Evolutionary conservation across 1,284 basidiomycete species (phyloP).

Genomic region (Trichosporon coremiiforme): DNA sequence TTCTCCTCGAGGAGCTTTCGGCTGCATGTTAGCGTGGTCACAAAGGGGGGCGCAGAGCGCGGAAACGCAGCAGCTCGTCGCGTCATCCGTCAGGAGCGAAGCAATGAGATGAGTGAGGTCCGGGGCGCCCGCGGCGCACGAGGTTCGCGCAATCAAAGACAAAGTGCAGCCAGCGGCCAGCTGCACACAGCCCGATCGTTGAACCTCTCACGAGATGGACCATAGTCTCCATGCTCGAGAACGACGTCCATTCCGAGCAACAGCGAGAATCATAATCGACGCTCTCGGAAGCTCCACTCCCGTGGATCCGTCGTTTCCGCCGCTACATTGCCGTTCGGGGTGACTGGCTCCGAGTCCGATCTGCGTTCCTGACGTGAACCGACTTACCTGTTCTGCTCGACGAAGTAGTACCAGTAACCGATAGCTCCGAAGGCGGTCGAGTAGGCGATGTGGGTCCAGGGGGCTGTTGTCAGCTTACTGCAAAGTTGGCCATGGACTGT

Average conservation of each 20-base stretch:
- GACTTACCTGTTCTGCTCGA: constrained; percentile 53
- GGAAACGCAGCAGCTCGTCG: background rate
- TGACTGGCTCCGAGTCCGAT: background rate
- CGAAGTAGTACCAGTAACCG: constrained; percentile 49
- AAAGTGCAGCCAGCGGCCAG: too few relatives aligned
- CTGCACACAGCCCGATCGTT: too few relatives aligned
- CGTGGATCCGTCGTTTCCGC: too few relatives aligned
- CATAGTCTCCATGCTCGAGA: too few relatives aligned
- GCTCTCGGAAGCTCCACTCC: too few relatives aligned
- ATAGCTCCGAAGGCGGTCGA: constrained; percentile 47
- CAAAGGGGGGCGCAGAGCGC: background rate
- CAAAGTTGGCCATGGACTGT: too few relatives aligned
- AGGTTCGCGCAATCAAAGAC: too few relatives aligned
- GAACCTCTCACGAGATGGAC: too few relatives aligned
- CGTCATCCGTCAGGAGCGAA: background rate
- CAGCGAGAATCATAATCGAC: too few relatives aligned
- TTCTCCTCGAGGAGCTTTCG: constrained; percentile 16
- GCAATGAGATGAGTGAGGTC: background rate
- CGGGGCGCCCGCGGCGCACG: too few relatives aligned
- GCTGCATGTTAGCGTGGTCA: background rate
- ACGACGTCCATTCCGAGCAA: too few relatives aligned
- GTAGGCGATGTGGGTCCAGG: constrained; percentile 44
- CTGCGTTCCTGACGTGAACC: background rate
- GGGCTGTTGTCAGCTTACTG: constrained; percentile 36
- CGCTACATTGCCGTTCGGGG: background rate